Percentiles rank a stretch among this genome's conserved stretches.
These are phyloP conservation scores for Phytophthora pini DNA, from an alignment of 352 stramenopile species.

Conservation along the genomic window DNA sequence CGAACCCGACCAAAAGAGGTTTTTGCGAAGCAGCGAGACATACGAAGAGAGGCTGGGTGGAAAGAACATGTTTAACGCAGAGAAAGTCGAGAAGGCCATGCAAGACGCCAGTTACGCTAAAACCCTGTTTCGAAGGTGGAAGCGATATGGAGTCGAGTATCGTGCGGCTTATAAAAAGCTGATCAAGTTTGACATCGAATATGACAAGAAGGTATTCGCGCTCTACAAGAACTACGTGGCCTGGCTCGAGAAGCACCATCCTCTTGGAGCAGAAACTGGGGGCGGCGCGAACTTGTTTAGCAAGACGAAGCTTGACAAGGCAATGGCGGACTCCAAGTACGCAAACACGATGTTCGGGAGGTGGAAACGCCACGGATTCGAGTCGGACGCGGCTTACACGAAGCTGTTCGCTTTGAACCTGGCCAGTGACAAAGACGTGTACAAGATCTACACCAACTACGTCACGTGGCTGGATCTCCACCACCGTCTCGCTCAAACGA, in stretches of 20 bases:
- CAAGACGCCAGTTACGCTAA: constrained; percentile 10
- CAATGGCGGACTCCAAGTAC: neutral
- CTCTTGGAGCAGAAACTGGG: neutral
- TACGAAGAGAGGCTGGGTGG: constrained; percentile 3
- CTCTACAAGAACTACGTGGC: neutral
- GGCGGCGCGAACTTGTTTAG: neutral
- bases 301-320: neutral
- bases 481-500: neutral
- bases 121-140: constrained; percentile 12
- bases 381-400: neutral
- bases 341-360: neutral
- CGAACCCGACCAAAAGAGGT: neutral
- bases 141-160: neutral
- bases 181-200: neutral
- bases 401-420: neutral
- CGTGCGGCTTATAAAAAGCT: neutral
- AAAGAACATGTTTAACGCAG: neutral
- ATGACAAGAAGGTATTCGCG: neutral
- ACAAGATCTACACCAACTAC: constrained; percentile 6
- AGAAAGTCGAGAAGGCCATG: no score
- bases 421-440: neutral
- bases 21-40: neutral
- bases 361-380: no score
- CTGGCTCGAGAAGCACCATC: neutral
- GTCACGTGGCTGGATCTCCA: neutral